Percentiles rank a stretch among this genome's conserved stretches.
phyloP scores from a whole-genome alignment of 768 basidiomycete species.

The Floccularia luteovirens region DNA sequence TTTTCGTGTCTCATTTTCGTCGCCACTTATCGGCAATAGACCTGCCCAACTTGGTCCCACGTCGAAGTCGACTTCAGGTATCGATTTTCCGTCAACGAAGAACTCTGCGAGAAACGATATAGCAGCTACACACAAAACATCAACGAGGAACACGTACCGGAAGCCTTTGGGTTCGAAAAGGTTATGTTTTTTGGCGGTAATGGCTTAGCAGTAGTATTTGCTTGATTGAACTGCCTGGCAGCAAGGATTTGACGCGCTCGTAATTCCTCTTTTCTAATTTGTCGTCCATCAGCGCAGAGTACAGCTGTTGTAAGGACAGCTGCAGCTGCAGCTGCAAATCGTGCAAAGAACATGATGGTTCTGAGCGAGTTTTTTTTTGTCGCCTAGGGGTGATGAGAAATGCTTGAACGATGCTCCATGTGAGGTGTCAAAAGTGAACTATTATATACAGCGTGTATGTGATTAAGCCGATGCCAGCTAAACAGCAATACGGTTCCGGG shows the following conservation, averaged over 20 bases:
- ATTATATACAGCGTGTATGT: too few species aligned
- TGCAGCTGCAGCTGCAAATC: not conserved
- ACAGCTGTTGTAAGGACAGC: not conserved
- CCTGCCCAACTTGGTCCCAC: slow-evolving; percentile 74
- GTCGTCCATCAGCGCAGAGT: not conserved
- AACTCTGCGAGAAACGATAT: slow-evolving; percentile 36
- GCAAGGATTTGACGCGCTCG: slow-evolving; percentile 7
- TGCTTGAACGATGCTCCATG: too few species aligned
- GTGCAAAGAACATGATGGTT: not conserved
- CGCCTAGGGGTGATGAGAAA: too few species aligned
- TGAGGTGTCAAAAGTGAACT: too few species aligned
- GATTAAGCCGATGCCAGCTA: too few species aligned
- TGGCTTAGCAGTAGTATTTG: slow-evolving; percentile 6
- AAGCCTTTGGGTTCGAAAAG: slow-evolving; percentile 59
- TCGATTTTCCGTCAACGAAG: slow-evolving; percentile 55
- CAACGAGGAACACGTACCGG: slow-evolving; percentile 30
- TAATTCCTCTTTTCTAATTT: slow-evolving; percentile 40
- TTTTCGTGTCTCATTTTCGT: slow-evolving; percentile 58
- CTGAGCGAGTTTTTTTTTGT: too few species aligned
- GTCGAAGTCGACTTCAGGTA: slow-evolving; percentile 68
- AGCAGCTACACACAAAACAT: not conserved
- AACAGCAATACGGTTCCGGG: too few species aligned
- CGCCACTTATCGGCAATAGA: slow-evolving; percentile 58
- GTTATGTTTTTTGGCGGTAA: slow-evolving; percentile 52
- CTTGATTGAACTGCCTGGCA: slow-evolving; percentile 9